Base-by-base conservation (phyloP, 169 alveolate species). In the Sarcocystis neurona region DNA sequence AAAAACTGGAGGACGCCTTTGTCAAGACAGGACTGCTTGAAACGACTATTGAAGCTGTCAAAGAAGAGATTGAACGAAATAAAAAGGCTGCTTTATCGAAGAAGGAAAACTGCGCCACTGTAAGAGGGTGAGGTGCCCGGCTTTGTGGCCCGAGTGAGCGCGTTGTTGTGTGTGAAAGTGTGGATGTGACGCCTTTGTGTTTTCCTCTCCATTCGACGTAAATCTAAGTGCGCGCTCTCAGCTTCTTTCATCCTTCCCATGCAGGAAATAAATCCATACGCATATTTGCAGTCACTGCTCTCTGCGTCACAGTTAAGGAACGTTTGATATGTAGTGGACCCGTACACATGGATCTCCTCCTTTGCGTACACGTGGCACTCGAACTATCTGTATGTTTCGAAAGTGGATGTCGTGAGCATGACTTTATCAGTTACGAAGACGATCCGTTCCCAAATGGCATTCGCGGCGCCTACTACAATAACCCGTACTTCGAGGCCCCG, bases 371-470 rank as follows among this genome's bases (percentile, higher is more conserved):
- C n/a, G n/a, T 82, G 34, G 12, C 8, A 0, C 47, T 4, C 23
- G n/a, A 8, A 6, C 18, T n/a, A 39, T 2, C 23, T 44, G 46
- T 15, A 82, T 27, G 27, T 74, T 74, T 74, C n/a, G n/a, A n/a
- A n/a, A n/a, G n/a, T n/a, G n/a, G 27, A 20, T 18, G 66, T 15
- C 30, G 15, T 27, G 15, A 18, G 77, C 77, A 0, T n/a, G 32
- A 8, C 30, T 4, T 37, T 8, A 32, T 10, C 84, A 88, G 92
- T 20, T 88, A 89, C 84, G 94, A 93, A 70, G 94, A 93, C 56
- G 94, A 92, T 43, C 95, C 95, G 1, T 66, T 63, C 39, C 92
- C 95, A 12, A 95, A 94, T 66, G 97, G 97, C 48, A 70, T 94
- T 37, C 92, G 93, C 56, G 97, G 94, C n/a, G 88, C 93, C 44